These are phyloP conservation scores for Heterobasidion parviporum DNA, from an alignment of 1,284 basidiomycete genomes.

Conservation along the genomic window DNA sequence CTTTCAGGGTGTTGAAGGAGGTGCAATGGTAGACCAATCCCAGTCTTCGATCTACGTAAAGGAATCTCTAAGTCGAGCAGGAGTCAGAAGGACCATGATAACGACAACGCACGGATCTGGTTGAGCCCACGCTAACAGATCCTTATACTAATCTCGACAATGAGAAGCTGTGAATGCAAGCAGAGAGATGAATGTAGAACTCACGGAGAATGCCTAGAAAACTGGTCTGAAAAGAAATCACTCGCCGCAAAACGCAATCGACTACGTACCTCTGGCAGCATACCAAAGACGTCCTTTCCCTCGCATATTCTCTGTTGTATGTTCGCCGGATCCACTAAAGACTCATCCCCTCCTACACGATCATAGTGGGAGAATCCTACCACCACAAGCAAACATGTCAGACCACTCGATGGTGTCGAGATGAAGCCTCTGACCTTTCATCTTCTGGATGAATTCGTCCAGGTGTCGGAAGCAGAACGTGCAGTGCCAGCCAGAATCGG, in stretches of 20 bases:
- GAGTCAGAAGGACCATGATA: too few relatives aligned
- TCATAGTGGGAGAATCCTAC: slow-evolving; percentile 57
- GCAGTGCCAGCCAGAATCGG: slow-evolving; percentile 55
- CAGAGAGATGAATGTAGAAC: neutral
- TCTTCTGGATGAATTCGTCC: slow-evolving; percentile 53
- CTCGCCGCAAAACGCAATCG: neutral
- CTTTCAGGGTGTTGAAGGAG: neutral
- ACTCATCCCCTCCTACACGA: slow-evolving; percentile 42
- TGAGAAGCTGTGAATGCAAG: neutral
- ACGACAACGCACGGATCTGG: too few relatives aligned
- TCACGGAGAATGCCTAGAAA: neutral
- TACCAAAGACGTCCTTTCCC: slow-evolving; percentile 58
- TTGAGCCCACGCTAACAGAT: too few relatives aligned
- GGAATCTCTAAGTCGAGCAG: too few relatives aligned
- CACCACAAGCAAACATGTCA: too few relatives aligned
- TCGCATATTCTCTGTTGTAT: slow-evolving; percentile 56
- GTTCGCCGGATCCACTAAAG: slow-evolving; percentile 38
- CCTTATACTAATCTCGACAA: neutral
- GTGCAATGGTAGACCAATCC: neutral
- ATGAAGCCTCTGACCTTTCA: slow-evolving; percentile 22
- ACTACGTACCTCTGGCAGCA: slow-evolving; percentile 58
- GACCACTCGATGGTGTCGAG: too few relatives aligned
- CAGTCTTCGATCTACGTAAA: neutral
- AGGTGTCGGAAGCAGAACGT: slow-evolving; percentile 61
- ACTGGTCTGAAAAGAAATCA: neutral